These are phyloP conservation scores for Neonectria punicea DNA, from an alignment of 2,329 filamentous ascomycete genomes.

Conservation along the genomic window DNA sequence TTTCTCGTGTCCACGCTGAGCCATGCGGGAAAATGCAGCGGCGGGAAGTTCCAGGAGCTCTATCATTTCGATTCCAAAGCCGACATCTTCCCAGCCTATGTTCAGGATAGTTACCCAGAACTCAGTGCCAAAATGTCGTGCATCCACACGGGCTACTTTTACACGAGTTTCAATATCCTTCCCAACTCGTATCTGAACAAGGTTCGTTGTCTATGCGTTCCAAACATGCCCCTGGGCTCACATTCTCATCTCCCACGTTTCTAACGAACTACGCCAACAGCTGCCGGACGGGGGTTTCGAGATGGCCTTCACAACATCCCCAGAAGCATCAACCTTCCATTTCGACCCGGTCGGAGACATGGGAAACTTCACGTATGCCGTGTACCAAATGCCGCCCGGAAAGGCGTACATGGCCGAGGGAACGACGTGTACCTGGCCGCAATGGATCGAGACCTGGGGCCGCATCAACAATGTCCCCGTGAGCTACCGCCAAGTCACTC, in stretches of 20 bases:
- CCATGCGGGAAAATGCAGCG: conserved; percentile 58
- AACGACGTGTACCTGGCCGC: conserved; percentile 56
- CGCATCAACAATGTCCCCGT: conserved; percentile 47
- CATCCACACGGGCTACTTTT: conserved; percentile 62
- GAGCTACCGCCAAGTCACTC: conserved; percentile 52
- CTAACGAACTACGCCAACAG: conserved; percentile 34
- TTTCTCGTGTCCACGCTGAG: conserved; percentile 64
- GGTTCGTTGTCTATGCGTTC: conserved; percentile 43
- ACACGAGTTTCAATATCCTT: conserved; percentile 58
- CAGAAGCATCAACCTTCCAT: conserved; percentile 54
- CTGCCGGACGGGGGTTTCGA: conserved; percentile 54
- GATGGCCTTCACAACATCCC: conserved; percentile 58
- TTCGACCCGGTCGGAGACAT: conserved; percentile 57
- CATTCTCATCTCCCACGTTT: background rate
- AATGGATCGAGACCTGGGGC: conserved; percentile 57
- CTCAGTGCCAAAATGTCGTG: conserved; percentile 62
- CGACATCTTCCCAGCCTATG: conserved; percentile 59
- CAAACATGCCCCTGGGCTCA: background rate
- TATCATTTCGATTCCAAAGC: conserved; percentile 66
- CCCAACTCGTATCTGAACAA: conserved; percentile 58
- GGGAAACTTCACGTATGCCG: conserved; percentile 61
- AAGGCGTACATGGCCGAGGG: conserved; percentile 61
- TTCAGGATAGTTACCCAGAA: conserved; percentile 53
- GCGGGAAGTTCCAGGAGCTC: conserved; percentile 56
- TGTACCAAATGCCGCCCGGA: conserved; percentile 60